A percentile compares a stretch with the other conserved stretches of the same genome.
phyloP scores from a whole-genome alignment of 208 protist species.

The Spongospora subterranea region DNA sequence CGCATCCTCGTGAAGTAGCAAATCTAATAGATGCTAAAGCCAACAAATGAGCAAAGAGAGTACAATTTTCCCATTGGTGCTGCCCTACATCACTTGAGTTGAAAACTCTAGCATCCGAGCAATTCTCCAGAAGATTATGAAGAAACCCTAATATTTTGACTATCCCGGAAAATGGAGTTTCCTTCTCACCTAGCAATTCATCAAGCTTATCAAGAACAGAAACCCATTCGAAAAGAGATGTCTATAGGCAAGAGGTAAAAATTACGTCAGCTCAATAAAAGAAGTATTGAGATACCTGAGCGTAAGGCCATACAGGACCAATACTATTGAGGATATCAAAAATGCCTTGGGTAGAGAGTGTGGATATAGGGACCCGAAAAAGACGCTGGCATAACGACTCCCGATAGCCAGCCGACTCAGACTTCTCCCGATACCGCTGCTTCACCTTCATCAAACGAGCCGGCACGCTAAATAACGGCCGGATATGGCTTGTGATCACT shows the following conservation, averaged over 20 bases:
- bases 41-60: neutral
- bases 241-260: neutral
- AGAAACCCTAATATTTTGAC: neutral
- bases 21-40: neutral
- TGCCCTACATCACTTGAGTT: neutral
- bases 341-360: neutral
- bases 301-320: neutral
- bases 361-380: neutral
- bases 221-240: slow-evolving; percentile 30
- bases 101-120: neutral
- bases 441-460: slow-evolving; percentile 39
- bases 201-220: neutral
- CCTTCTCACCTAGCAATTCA: neutral
- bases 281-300: neutral
- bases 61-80: neutral
- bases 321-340: neutral
- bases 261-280: no score
- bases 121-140: neutral
- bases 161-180: neutral
- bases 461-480: no score
- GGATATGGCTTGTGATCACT: no score
- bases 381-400: neutral
- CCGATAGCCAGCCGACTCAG: neutral
- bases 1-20: neutral
- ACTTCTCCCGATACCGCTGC: neutral